Evolutionary conservation across 164 flowering plant genomes (phyloP).

Genomic region (Protea cynaroides): DNA sequence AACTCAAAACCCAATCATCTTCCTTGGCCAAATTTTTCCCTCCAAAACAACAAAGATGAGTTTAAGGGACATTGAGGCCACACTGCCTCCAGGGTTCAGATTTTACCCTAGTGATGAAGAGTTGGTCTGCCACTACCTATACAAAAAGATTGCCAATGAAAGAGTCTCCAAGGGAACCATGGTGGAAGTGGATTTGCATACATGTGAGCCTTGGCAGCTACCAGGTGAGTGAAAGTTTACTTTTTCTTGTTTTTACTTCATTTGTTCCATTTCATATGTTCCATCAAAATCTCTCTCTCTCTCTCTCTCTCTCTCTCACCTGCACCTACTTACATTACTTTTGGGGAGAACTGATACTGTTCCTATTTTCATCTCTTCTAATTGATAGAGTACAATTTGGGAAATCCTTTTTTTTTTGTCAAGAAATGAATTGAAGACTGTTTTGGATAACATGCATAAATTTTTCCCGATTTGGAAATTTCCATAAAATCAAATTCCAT

Average conservation of each 20-base stretch:
- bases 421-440: too few species aligned
- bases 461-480: too few species aligned
- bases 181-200: constrained; percentile 80
- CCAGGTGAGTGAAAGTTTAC: constrained; percentile 44
- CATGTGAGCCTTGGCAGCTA: constrained; percentile 91
- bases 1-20: neutral
- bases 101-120: constrained; percentile 85
- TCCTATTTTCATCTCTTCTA: too few species aligned
- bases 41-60: constrained; percentile 36
- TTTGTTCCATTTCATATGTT: neutral
- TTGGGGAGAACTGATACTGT: too few species aligned
- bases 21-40: neutral
- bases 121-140: constrained; percentile 74
- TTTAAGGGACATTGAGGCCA: constrained; percentile 63
- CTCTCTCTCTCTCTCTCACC: too few species aligned
- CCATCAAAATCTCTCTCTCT: neutral
- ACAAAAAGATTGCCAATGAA: constrained; percentile 58
- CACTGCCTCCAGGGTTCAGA: constrained; percentile 81
- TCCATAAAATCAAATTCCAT: too few species aligned
- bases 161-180: constrained; percentile 46
- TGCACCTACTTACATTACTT: neutral
- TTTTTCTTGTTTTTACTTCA: neutral
- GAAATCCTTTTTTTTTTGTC: too few species aligned
- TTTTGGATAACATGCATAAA: too few species aligned
- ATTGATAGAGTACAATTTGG: too few species aligned